These are phyloP conservation scores for Ustilago bromivora DNA, from an alignment of 1,284 basidiomycete genomes.

Conservation along the genomic window DNA sequence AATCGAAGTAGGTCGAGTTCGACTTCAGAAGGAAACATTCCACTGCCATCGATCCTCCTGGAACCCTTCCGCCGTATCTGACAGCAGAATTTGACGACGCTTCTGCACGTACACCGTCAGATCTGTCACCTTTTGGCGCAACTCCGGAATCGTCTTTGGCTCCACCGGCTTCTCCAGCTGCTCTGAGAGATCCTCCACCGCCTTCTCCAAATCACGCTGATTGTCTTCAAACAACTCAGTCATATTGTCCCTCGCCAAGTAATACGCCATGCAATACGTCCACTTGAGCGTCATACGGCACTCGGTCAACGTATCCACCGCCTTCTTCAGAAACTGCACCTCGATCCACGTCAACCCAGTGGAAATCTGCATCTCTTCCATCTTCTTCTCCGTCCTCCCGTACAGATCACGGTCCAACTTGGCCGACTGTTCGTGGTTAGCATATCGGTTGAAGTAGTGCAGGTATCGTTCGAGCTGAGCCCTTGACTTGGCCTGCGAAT, in stretches of 20 bases:
- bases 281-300: constrained; percentile 97
- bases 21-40: constrained; percentile 55
- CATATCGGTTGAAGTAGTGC: constrained; percentile 75
- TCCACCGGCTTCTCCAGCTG: constrained; percentile 91
- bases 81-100: constrained; percentile 91
- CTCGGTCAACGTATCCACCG: constrained; percentile 84
- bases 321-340: constrained; percentile 98
- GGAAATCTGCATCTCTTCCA: constrained; percentile 97
- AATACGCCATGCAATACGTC: constrained; percentile 99
- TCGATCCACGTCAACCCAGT: constrained; percentile 96
- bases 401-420: constrained; percentile 93
- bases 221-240: constrained; percentile 98
- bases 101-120: constrained; percentile 86
- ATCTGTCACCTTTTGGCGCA: constrained; percentile 93
- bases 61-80: constrained; percentile 92
- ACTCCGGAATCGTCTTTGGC: constrained; percentile 80
- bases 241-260: constrained; percentile 84
- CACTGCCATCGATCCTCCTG: constrained; percentile 78
- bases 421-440: constrained; percentile 97
- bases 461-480: constrained; percentile 93
- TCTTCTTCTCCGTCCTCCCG: constrained; percentile 97
- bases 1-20: not conserved
- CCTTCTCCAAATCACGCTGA: constrained; percentile 93
- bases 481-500: constrained; percentile 77
- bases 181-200: constrained; percentile 94